Conservation (phyloP, 164 flowering plant genomes). For the Euptelea pleiosperma region DNA sequence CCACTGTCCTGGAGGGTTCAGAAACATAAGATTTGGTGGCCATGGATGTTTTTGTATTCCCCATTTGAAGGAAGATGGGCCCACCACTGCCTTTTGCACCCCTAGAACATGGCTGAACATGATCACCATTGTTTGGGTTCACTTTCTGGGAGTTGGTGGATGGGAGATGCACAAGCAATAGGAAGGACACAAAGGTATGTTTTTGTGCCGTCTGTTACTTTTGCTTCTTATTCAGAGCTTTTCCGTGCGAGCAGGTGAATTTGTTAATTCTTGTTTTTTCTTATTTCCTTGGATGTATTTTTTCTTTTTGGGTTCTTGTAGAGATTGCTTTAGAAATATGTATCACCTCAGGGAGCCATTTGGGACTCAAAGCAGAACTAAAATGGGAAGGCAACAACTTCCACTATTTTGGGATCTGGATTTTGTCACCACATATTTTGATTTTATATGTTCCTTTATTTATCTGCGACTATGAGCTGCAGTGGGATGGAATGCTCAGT, state of each 20-base stretch:
- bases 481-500: too few species aligned
- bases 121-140: background rate
- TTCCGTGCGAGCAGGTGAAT: conserved; percentile 22
- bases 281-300: conserved; percentile 29
- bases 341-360: conserved; percentile 26
- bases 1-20: conserved; percentile 47
- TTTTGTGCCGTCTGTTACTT: conserved; percentile 23
- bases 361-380: conserved; percentile 19
- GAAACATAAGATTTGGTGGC: conserved; percentile 33
- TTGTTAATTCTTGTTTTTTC: conserved; percentile 40
- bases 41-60: conserved; percentile 7
- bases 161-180: conserved; percentile 19
- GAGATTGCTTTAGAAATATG: conserved; percentile 35
- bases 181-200: conserved; percentile 19
- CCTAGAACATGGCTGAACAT: background rate
- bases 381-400: conserved; percentile 13
- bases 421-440: background rate
- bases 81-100: conserved; percentile 17
- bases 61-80: conserved; percentile 14
- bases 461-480: background rate
- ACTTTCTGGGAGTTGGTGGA: background rate
- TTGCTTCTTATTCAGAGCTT: conserved; percentile 21
- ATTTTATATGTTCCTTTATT: background rate
- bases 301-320: conserved; percentile 27
- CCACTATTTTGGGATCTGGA: conserved; percentile 12